Evolutionary conservation across 2,329 filamentous ascomycete species (phyloP).

Genomic region (Nemania sp.): DNA sequence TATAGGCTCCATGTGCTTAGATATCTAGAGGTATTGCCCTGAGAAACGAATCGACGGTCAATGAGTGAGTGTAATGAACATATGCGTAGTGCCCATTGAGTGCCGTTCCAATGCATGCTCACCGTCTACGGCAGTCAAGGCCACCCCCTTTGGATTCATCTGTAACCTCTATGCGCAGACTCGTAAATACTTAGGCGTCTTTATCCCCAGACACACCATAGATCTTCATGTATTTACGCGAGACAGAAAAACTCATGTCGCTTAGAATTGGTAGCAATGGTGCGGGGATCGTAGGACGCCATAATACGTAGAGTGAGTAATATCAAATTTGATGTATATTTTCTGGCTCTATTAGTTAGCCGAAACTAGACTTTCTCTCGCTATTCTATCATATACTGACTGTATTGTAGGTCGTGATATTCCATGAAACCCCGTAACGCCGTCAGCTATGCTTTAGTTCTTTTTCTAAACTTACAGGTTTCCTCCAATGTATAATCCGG

Average conservation of each 20-base stretch:
- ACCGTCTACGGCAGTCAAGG: too few species aligned
- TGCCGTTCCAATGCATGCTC: too few species aligned
- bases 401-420: slow-evolving; percentile 5
- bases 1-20: background rate
- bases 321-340: background rate
- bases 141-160: too few species aligned
- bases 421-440: slow-evolving; percentile 24
- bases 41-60: background rate
- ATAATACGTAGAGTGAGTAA: background rate
- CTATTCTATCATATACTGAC: slow-evolving; percentile 14
- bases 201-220: too few species aligned
- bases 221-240: too few species aligned
- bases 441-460: slow-evolving; percentile 18
- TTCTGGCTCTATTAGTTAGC: background rate
- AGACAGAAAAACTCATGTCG: too few species aligned
- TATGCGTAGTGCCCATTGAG: too few species aligned
- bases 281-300: too few species aligned
- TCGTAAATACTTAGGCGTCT: too few species aligned
- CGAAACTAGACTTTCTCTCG: background rate
- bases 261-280: too few species aligned
- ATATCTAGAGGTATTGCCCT: background rate
- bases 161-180: too few species aligned
- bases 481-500: slow-evolving; percentile 11
- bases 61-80: background rate
- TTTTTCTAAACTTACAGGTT: slow-evolving; percentile 4